These are phyloP conservation scores for Solanum tarijense DNA, from an alignment of 257 asterid species.

Conservation along the genomic window DNA sequence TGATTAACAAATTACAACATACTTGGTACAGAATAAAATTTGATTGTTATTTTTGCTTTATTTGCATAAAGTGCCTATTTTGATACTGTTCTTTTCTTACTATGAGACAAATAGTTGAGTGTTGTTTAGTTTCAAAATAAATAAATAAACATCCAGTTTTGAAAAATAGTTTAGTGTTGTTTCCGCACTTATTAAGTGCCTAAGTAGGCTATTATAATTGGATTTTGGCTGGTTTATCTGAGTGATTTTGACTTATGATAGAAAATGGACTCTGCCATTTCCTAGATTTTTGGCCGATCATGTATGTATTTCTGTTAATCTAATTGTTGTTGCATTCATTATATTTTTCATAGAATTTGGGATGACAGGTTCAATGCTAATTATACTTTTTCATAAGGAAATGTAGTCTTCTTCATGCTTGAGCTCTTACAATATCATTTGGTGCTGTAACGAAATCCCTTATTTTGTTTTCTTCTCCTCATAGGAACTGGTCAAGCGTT, in stretches of 20 bases:
- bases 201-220: not conserved
- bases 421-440: not conserved
- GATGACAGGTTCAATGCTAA: not conserved
- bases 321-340: not conserved
- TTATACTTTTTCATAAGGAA: not conserved
- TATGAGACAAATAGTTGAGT: not conserved
- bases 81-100: not conserved
- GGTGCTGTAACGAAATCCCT: not conserved
- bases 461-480: not conserved
- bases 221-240: not conserved
- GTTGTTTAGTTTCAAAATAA: not conserved
- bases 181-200: not conserved
- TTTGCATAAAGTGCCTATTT: not conserved
- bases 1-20: not conserved
- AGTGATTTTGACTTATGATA: not conserved
- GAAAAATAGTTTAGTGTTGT: not conserved
- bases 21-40: not conserved
- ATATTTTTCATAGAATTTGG: not conserved
- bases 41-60: not conserved
- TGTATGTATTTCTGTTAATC: not conserved
- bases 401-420: not conserved
- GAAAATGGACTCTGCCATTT: not conserved
- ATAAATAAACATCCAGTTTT: not conserved
- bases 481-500: not conserved
- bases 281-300: not conserved